Evolutionary conservation across 306 rosid species (phyloP), one percentile per base, ranked within the genome.

Genomic region (Cicer bijugum): DNA sequence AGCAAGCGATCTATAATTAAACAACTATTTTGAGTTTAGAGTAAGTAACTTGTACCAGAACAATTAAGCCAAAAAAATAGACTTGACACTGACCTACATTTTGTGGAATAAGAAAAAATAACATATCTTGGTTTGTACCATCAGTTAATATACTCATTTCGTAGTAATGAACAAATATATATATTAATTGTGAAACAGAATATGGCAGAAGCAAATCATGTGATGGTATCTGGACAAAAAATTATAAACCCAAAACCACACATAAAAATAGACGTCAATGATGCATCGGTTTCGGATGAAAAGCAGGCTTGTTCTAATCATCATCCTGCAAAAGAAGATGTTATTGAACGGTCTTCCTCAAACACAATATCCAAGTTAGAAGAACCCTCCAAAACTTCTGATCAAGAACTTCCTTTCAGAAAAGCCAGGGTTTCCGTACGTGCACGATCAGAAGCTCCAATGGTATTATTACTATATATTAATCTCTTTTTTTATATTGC

Each of bases 371-470:
- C 69, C 19, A 82, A 69, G 53, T 46, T 72, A 12, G 78, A 81
- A 33, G 72, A 85, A 38, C 10, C 4, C 4, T 23, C 81, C 50
- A 84, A 70, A 55, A 57, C 58, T 35, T 52, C 19, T 0, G 74
- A 80, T 23, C 82, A 78, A n/a, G 71, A 76, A 14, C 14, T 52
- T 60, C 83, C 83, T 3, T 71, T 76, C 55, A 82, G 86, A 55
- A 85, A 85, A 69, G 84, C 84, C 60, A 77, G 89, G 81, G 89
- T 85, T 56, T 85, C 89, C 3, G 84, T 85, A 46, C 81, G 89
- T 1, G 85, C 89, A 28, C 82, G 86, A 82, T 85, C 89, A 51
- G 85, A 85, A 64, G 89, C 86, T 58, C 79, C 85, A 20, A 0
- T 77, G 84, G 88, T 85, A 55, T 35, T 14, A 16, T 23, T 23